Evolutionary conservation across 139 green algal species (phyloP), one percentile per base, ranked within the genome.

Genomic region (Haematococcus lacustris): DNA sequence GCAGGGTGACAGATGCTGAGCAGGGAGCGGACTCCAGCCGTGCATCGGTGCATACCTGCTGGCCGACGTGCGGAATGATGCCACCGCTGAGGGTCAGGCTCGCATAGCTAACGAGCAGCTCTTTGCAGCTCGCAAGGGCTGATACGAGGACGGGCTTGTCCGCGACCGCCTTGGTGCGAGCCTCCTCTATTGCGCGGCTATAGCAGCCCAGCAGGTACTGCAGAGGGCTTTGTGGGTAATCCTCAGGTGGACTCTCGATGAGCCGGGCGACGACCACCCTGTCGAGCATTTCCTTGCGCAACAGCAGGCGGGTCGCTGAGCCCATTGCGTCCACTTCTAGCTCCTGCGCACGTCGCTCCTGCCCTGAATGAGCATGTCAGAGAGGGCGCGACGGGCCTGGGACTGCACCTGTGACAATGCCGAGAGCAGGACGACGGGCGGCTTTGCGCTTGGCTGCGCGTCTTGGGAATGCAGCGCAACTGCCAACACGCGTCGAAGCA

Each of bases 41-140:
- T 38, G 59, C 59, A 32, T 13, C 59, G 6, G 17, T 34, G 6
- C 59, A 37, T 21, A n/a, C 13, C 47, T 57, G 13, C 13, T 21
- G 47, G 47, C 67, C 67, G 1, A 64, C 9, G 33, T 78, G 85
- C 13, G 87, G 88, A 65, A 97, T 93, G 77, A 97, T 86, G 40
- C 89, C 85, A 7, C 88, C 76, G 26, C 75, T 83, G 23, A 98
- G 82, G 9, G 88, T 79, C 0, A 98, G 84, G 0, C 85, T 85
- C 0, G 79, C 65, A 70, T 98, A 98, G 7, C 81, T 90, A 32
- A 98, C 84, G 2, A 91, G 67, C 35, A 97, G 80, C 68, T 97
- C 85, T 47, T 82, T 87, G n/a, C 79, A 76, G 0, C 83, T 69
- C 1, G 78, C 74, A 7, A 40, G 23, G 2, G 93, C 65, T 0